These are phyloP conservation scores for Tolypocladium pustulatum DNA, from an alignment of 2,329 filamentous ascomycete genomes.

Conservation along the genomic window DNA sequence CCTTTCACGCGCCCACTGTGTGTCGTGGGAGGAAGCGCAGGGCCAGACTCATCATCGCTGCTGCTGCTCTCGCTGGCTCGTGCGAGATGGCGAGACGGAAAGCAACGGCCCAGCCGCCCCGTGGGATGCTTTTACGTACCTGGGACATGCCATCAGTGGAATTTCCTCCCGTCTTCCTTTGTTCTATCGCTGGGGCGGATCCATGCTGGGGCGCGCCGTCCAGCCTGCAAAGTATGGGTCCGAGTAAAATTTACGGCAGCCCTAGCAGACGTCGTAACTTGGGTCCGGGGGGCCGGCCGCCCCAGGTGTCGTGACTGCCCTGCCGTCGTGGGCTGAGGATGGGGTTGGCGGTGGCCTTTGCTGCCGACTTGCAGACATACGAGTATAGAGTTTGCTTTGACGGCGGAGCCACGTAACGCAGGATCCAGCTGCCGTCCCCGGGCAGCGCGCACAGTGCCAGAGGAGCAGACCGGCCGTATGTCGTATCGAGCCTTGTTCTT, in stretches of 20 bases:
- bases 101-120: background rate
- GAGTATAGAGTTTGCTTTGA: background rate
- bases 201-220: background rate
- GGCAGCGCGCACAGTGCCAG: background rate
- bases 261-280: background rate
- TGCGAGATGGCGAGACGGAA: background rate
- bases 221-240: background rate
- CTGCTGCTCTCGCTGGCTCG: background rate
- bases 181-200: background rate
- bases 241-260: background rate
- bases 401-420: too few relatives aligned
- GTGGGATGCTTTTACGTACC: too few relatives aligned
- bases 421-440: too few relatives aligned
- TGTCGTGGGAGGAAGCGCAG: background rate
- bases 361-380: background rate
- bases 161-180: background rate
- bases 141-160: background rate
- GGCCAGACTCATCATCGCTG: background rate
- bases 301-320: background rate
- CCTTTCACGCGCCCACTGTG: background rate
- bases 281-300: background rate
- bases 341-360: background rate
- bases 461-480: too few relatives aligned
- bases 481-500: background rate
- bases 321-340: background rate